phyloP scores from a whole-genome alignment of 1,139 yeast species.

The Nakaseomyces delphensis region DNA sequence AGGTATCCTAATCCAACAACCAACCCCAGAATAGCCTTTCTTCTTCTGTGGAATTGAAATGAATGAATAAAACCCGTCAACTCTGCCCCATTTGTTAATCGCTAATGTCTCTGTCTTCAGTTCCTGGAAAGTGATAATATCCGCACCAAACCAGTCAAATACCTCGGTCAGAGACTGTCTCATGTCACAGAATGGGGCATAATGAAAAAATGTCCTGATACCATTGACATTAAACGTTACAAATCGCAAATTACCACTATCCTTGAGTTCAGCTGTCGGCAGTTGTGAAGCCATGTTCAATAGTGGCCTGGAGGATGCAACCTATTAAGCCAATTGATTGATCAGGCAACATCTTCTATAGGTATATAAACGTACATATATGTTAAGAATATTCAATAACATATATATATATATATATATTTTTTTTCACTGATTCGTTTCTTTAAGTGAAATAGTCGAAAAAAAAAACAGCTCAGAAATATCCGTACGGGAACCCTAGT shows the following conservation, averaged over 20 bases:
- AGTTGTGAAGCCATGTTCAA: background rate
- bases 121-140: conserved; percentile 77
- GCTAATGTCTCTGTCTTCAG: conserved; percentile 53
- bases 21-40: conserved; percentile 91
- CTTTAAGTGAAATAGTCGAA: no score
- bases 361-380: no score
- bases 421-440: background rate
- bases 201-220: conserved; percentile 64
- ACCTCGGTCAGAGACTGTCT: conserved; percentile 40
- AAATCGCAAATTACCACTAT: conserved; percentile 32
- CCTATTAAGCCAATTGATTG: background rate
- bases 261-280: background rate
- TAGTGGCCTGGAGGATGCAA: no score
- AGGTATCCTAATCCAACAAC: conserved; percentile 61
- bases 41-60: conserved; percentile 57
- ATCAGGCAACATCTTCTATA: no score
- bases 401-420: background rate
- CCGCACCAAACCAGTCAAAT: conserved; percentile 55
- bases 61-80: conserved; percentile 53
- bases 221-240: conserved; percentile 85
- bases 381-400: background rate
- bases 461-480: no score
- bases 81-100: conserved; percentile 43
- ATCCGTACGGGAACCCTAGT: no score
- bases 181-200: conserved; percentile 69